phyloP scores from a whole-genome alignment of 2,329 filamentous ascomycete genomes.

The Xylariales sp. region DNA sequence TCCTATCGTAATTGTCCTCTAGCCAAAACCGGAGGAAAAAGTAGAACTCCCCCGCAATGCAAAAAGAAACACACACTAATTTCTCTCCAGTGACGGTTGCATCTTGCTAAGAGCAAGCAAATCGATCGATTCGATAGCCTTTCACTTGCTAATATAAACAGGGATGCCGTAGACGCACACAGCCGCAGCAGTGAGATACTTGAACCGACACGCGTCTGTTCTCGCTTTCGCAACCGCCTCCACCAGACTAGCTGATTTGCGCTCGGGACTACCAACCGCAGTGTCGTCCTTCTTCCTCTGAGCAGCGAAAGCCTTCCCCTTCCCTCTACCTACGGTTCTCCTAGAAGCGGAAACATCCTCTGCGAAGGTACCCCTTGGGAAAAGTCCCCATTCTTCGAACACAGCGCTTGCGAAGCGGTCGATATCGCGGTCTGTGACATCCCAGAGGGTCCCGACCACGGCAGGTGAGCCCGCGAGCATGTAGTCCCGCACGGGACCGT shows the following conservation, averaged over 20 bases:
- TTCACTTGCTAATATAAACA: conserved; percentile 73
- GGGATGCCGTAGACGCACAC: conserved; percentile 96
- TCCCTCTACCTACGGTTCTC: conserved; percentile 47
- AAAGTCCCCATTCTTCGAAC: conserved; percentile 88
- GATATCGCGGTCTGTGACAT: conserved; percentile 97
- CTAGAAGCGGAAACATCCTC: conserved; percentile 45
- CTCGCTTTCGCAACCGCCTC: conserved; percentile 82
- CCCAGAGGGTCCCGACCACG: conserved; percentile 93
- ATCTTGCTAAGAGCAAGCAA: background rate
- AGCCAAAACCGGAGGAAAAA: background rate
- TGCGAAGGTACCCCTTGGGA: conserved; percentile 61
- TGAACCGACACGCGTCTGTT: conserved; percentile 81
- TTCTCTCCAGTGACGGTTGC: background rate
- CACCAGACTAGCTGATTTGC: conserved; percentile 69
- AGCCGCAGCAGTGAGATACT: conserved; percentile 92
- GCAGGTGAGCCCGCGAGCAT: conserved; percentile 88
- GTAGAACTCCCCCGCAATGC: conserved; percentile 24
- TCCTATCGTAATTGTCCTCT: conserved; percentile 11
- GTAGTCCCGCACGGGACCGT: conserved; percentile 91
- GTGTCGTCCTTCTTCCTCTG: conserved; percentile 34
- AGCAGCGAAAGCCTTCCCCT: conserved; percentile 36
- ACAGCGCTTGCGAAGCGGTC: conserved; percentile 86
- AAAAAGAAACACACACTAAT: background rate
- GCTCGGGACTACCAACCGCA: conserved; percentile 40
- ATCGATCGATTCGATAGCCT: background rate